phyloP scores from a whole-genome alignment of 495 filamentous ascomycete species.

The Penicillium chermesinum region DNA sequence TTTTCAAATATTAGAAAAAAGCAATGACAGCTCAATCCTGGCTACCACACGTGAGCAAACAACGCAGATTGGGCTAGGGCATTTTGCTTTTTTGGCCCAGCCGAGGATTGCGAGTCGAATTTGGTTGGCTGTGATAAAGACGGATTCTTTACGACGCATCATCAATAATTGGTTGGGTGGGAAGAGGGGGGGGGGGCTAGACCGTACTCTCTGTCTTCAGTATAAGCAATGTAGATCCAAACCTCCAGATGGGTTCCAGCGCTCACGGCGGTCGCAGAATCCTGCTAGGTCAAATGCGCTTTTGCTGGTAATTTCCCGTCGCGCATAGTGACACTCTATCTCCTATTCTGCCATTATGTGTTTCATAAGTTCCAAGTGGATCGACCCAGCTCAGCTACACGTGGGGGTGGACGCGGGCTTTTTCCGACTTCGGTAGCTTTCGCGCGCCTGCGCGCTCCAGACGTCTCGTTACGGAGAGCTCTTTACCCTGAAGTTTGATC shows the following conservation, averaged over 20 bases:
- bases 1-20: no score
- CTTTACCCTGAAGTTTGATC: background rate
- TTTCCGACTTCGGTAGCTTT: background rate
- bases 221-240: conserved; percentile 2
- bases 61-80: background rate
- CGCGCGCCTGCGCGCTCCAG: background rate
- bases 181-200: no score
- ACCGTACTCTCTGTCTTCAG: conserved; percentile 1
- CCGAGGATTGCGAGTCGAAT: background rate
- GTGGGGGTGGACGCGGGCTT: background rate
- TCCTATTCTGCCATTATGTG: background rate
- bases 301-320: background rate
- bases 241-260: background rate
- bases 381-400: background rate
- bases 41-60: conserved; percentile 1
- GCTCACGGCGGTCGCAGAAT: background rate
- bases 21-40: background rate
- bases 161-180: no score
- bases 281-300: background rate
- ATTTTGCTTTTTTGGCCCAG: background rate
- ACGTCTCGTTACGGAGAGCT: background rate
- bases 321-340: background rate
- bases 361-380: background rate
- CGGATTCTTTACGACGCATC: background rate
- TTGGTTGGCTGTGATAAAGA: background rate